A percentile compares a stretch with the other conserved stretches of the same genome.
These are phyloP conservation scores for Lathyrus oleraceus DNA, from an alignment of 306 rosid genomes.

Conservation along the genomic window DNA sequence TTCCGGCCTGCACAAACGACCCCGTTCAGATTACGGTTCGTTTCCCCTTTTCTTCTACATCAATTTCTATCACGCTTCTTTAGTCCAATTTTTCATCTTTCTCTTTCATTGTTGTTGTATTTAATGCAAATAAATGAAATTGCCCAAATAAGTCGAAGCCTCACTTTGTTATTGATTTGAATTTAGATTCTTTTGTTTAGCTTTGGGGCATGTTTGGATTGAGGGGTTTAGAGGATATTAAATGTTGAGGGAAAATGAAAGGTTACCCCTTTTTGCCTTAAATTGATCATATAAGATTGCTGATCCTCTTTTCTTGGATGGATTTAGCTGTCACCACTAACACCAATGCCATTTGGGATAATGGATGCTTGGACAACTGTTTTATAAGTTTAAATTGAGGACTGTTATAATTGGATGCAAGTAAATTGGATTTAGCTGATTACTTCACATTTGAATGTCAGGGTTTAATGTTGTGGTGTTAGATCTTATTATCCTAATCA, in stretches of 20 bases:
- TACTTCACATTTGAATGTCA: neutral
- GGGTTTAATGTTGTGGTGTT: neutral
- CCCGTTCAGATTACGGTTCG: slow-evolving; percentile 73
- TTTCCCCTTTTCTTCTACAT: neutral
- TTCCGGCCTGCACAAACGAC: slow-evolving; percentile 66
- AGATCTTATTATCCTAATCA: neutral
- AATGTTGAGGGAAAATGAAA: neutral
- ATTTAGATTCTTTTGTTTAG: neutral
- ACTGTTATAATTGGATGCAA: too few species aligned
- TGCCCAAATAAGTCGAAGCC: neutral
- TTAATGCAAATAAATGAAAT: neutral
- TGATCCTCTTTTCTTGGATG: neutral
- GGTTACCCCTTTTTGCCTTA: neutral
- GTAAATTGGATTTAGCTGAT: neutral
- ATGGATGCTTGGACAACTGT: too few species aligned
- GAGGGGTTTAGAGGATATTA: neutral
- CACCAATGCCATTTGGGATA: neutral
- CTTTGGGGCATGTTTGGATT: neutral
- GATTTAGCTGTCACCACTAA: neutral
- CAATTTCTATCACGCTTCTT: neutral
- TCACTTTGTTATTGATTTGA: neutral
- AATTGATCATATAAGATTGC: neutral
- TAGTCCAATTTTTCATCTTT: neutral
- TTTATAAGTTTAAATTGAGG: too few species aligned
- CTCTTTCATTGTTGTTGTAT: neutral